Base-by-base conservation (phyloP, 257 asterid genomes). In the Fraxinus anomala region DNA sequence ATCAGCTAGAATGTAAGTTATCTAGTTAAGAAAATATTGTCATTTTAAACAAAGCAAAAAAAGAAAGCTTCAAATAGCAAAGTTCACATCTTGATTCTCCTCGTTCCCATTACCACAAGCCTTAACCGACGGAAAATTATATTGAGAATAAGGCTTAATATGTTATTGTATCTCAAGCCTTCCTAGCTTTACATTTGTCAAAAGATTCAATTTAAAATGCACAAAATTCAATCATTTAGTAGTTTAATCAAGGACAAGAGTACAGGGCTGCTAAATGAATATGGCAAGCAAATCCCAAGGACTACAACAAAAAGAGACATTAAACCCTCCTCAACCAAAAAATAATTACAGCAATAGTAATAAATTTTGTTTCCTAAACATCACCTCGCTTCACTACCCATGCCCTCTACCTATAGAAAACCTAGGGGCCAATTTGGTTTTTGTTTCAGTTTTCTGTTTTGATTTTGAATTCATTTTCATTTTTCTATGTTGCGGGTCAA, bases 21-120 rank as follows among this genome's bases (percentile, higher is more conserved):
- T 39, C 66, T 56, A 39, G 42, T n/a, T 42, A 26, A n/a, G 54
- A 28, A 72, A 51, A 76, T 40, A 34, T 49, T 70, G 28, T 12
- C 28, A 66, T 72, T 14, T 37, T 6, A 19, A 73, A 61, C 16
- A 21, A 78, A 75, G 23, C 5, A 68, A 51, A 23, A 1, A 23
- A 63, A 36, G 65, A 16, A 76, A 76, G 72, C 83, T 76, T 34
- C 30, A 34, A 69, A 79, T 30, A 63, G 72, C 26, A 56, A 67
- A 17, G 66, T 28, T 51, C 40, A 56, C 73, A 76, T 30, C 36
- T 59, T 36, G 30, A 19, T 44, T 36, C 65, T 33, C 34, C 61
- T 30, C 72, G 30, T 78, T 44, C 76, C 56, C 17, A 56, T 17
- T 70, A 44, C 51, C 51, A 44, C 51, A 12, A 13, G 19, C 51